Conservation (phyloP, 1,284 basidiomycete genomes). For the Austroboletus niveus region DNA sequence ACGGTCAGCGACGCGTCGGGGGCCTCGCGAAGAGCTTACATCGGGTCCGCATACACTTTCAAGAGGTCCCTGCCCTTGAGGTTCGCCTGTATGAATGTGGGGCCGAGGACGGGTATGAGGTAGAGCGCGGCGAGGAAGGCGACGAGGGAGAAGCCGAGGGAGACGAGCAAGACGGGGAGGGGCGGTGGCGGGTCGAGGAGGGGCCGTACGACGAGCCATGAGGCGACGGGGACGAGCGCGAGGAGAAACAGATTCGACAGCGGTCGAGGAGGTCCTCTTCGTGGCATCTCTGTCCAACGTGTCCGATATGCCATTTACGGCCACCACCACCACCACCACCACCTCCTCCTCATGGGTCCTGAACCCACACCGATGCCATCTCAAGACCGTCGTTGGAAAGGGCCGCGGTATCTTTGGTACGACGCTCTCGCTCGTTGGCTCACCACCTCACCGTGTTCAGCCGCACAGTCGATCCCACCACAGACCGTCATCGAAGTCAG, state of each 20-base stretch:
- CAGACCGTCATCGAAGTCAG: conserved; percentile 78
- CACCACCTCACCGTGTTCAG: conserved; percentile 34
- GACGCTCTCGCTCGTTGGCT: conserved; percentile 10
- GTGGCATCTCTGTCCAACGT: conserved; percentile 21
- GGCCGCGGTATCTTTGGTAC: conserved; percentile 67
- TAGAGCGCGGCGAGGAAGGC: conserved; percentile 74
- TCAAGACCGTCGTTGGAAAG: conserved; percentile 41
- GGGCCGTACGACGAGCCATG: conserved; percentile 69
- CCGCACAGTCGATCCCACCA: conserved; percentile 56
- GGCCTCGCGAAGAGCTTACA: conserved; percentile 51
- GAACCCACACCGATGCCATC: conserved; percentile 19
- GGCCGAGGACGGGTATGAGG: conserved; percentile 72
- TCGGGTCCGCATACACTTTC: conserved; percentile 69
- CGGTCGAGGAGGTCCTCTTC: conserved; percentile 41
- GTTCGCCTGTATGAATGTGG: conserved; percentile 72
- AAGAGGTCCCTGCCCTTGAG: conserved; percentile 81
- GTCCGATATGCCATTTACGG: conserved; percentile 15
- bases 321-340: conserved; percentile 8
- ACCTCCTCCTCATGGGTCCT: conserved; percentile 8
- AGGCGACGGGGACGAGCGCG: conserved; percentile 59
- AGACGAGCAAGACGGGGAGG: conserved; percentile 69
- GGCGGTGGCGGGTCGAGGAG: conserved; percentile 64
- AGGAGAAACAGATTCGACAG: conserved; percentile 53
- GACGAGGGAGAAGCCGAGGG: conserved; percentile 77
- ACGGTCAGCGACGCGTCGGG: conserved; percentile 3